Evolutionary conservation across 352 stramenopile species (phyloP), one percentile per base, ranked within the genome.

Genomic region (Pythium phragmiticola): DNA sequence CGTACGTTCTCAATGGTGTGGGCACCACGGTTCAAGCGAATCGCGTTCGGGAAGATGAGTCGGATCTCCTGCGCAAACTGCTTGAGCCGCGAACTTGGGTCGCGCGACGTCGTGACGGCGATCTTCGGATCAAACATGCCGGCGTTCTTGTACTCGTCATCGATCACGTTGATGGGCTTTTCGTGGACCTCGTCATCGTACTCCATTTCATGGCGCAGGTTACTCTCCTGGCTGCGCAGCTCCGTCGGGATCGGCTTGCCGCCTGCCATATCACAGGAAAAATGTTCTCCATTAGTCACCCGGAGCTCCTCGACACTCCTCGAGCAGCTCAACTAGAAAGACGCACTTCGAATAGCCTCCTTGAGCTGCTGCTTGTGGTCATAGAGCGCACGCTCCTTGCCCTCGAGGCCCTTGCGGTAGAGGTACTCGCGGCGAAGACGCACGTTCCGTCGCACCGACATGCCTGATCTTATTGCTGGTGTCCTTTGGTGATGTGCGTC

Each of bases 1-100:
- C 81, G 70, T 71, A 92, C 83, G 60, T 94, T 86, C 48, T 77
- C 89, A 34, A 98, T 90, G 60, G 97, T 98, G 75, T 98, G 97
- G 1, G 85, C 84, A 68, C 98, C 98, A 36, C 98, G 87, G 82
- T 99, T 99, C 37, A 99, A 88, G 21, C 97, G 80, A 45, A 98
- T 96, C 19, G 97, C 94, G 74, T 99, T 99, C 26, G 98, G 98
- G 72, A 99, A 96, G 51, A 99, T 93, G 30, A 98, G 79, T 34
- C 98, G 98, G 47, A 99, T 85, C 86, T 99, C 98, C 85, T 99
- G 99, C n/a, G 96, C 90, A 77, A 99, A 99, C 81, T 99, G 97
- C 75, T 99, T 99, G 30, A 99, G 85, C 14, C 98, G 93, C 50
- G 89, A 97, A 57, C 86, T 98, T 30, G 98, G 98, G 73, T 98